Evolutionary conservation across 345 rosid genomes (phyloP).

Genomic region (Linum tenue): DNA sequence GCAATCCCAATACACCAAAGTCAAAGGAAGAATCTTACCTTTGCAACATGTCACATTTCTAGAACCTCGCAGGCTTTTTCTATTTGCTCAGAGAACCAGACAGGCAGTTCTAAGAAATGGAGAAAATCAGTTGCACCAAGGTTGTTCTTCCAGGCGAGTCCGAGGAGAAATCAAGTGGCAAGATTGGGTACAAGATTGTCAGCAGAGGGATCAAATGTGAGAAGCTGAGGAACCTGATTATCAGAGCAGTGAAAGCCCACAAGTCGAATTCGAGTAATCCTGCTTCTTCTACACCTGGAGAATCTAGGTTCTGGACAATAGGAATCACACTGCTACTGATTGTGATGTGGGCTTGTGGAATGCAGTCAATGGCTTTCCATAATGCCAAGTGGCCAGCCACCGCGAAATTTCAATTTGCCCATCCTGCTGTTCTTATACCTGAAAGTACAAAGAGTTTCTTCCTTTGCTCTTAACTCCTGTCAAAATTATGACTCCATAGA

Average conservation of each 20-base stretch:
- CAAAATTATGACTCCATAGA: no score
- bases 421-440: background rate
- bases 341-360: background rate
- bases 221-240: conserved; percentile 9
- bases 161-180: background rate
- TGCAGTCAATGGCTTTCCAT: background rate
- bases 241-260: background rate
- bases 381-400: background rate
- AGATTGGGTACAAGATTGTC: conserved; percentile 3
- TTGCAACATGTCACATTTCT: no score
- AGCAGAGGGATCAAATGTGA: conserved; percentile 4
- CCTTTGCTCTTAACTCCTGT: background rate
- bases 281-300: background rate
- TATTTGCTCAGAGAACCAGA: background rate
- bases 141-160: background rate
- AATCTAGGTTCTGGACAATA: background rate
- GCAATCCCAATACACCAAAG: no score
- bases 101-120: background rate
- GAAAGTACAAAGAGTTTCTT: background rate
- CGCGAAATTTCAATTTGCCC: background rate
- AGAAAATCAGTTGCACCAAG: background rate
- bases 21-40: no score
- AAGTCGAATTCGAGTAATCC: background rate
- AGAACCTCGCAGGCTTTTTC: no score
- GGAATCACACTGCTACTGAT: background rate